A percentile compares a stretch with the other conserved stretches of the same genome.
Conservation (phyloP, 495 filamentous ascomycete genomes). For the Xylaria nigripes region DNA sequence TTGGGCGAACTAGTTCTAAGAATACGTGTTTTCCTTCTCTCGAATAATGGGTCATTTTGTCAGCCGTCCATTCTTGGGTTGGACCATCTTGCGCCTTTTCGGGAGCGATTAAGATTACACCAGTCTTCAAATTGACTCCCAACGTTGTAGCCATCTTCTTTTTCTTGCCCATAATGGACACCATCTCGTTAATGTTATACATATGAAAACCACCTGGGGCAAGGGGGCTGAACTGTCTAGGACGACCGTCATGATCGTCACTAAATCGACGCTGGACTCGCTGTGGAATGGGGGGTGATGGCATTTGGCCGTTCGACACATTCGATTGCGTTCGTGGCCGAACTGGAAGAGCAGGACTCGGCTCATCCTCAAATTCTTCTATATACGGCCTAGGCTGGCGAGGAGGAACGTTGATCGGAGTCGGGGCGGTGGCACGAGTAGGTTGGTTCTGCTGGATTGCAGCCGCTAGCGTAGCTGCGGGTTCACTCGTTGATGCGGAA, state of each 20-base stretch:
- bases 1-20: slow-evolving; percentile 81
- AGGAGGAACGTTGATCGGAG: slow-evolving; percentile 26
- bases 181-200: slow-evolving; percentile 95
- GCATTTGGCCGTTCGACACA: slow-evolving; percentile 42
- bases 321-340: slow-evolving; percentile 58
- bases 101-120: slow-evolving; percentile 83
- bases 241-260: slow-evolving; percentile 12
- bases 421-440: slow-evolving; percentile 17
- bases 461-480: slow-evolving; percentile 29
- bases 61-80: slow-evolving; percentile 85
- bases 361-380: slow-evolving; percentile 52
- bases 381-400: slow-evolving; percentile 46
- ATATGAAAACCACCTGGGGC: slow-evolving; percentile 73
- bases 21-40: slow-evolving; percentile 98
- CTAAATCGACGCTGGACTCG: slow-evolving; percentile 19
- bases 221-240: slow-evolving; percentile 28
- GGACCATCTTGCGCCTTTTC: slow-evolving; percentile 71
- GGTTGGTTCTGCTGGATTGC: slow-evolving; percentile 27
- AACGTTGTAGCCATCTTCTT: slow-evolving; percentile 96
- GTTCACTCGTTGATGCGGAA: slow-evolving; percentile 13
- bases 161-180: slow-evolving; percentile 85
- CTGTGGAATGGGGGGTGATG: slow-evolving; percentile 26
- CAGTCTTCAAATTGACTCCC: slow-evolving; percentile 79
- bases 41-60: slow-evolving; percentile 89
- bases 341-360: slow-evolving; percentile 59